A percentile compares a stretch with the other conserved stretches of the same genome.
phyloP scores from a whole-genome alignment of 805 yeast species.

The Hanseniaspora vineae region DNA sequence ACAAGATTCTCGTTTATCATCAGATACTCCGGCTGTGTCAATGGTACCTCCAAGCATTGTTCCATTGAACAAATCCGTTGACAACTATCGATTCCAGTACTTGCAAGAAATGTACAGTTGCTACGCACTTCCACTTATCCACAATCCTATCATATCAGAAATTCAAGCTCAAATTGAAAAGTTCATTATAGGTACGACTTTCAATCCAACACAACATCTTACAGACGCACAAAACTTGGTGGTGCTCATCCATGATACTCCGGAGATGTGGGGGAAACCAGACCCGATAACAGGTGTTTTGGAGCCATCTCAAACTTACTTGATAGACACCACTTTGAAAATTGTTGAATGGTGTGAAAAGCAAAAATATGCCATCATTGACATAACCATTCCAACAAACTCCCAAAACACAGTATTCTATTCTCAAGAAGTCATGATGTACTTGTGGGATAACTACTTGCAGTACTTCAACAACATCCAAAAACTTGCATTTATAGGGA shows the following conservation, averaged over 20 bases:
- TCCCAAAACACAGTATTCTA: constrained; percentile 50
- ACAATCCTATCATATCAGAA: constrained; percentile 2
- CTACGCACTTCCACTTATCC: constrained; percentile 52
- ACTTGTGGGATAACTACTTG: constrained; percentile 85
- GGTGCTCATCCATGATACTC: constrained; percentile 76
- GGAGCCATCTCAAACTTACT: constrained; percentile 54
- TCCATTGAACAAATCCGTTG: constrained; percentile 57
- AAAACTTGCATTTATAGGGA: constrained; percentile 69
- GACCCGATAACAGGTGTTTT: constrained; percentile 72
- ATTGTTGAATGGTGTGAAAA: constrained; percentile 56
- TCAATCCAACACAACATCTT: constrained; percentile 39
- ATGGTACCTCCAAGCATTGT: constrained; percentile 27
- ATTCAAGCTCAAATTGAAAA: not conserved
- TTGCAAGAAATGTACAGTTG: constrained; percentile 44
- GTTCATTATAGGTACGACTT: not conserved
- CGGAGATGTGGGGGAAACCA: constrained; percentile 80
- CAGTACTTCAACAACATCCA: constrained; percentile 54
- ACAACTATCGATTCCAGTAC: constrained; percentile 53
- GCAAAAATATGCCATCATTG: constrained; percentile 65
- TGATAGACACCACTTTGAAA: constrained; percentile 61
- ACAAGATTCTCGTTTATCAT: not conserved
- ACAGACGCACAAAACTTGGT: constrained; percentile 51
- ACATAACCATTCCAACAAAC: constrained; percentile 63
- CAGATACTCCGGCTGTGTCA: not conserved
- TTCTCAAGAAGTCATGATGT: constrained; percentile 64